Base-by-base conservation (phyloP, 305 asterid species). In the Fraxinus paxiana region DNA sequence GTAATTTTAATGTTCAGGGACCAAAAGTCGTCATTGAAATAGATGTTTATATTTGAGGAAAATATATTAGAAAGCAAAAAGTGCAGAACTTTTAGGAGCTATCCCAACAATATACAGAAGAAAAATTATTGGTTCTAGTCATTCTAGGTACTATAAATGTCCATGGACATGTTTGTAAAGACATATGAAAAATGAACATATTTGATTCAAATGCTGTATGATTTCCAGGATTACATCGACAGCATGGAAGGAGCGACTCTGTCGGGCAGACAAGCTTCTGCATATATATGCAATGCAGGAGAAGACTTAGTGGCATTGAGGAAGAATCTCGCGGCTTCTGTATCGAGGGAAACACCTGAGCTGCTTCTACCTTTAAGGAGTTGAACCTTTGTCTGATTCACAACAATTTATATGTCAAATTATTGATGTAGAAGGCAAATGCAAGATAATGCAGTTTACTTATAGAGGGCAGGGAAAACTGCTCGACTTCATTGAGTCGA, bases 171-270 rank as follows among this genome's bases (percentile, higher is more conserved):
- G 72, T 30, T 71, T 48, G 59, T 75, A 20, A n/a, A 75, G 65
- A 75, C 13, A 1, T 0, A 10, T 41, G 48, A 20, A 9, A 22
- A 38, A 38, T 74, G 35, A 61, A 61, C 33, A 61, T 24, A 5
- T 12, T 65, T 65, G 7, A 65, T 65, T 56, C 26, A 77, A 81
- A 28, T 34, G 74, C 48, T 35, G 41, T 54, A 13, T 30, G 41
- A 69, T 74, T 56, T 41, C 79, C 95, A 96, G 98, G 99, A 96
- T 79, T 96, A 96, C 87, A 96, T 94, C 75, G 99, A 96, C 85
- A 96, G 99, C 92, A 96, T 96, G 99, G 99, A 96, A 85, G 98
- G 99, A 8, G 99, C 99, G 28, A 96, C 98, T 75, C 89, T 96
- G 37, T 96, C 98, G 0, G 99, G 99, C 1, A 84, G 99, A 83